phyloP scores from a whole-genome alignment of 352 stramenopile genomes.

The Globisporangium cederbergense region DNA sequence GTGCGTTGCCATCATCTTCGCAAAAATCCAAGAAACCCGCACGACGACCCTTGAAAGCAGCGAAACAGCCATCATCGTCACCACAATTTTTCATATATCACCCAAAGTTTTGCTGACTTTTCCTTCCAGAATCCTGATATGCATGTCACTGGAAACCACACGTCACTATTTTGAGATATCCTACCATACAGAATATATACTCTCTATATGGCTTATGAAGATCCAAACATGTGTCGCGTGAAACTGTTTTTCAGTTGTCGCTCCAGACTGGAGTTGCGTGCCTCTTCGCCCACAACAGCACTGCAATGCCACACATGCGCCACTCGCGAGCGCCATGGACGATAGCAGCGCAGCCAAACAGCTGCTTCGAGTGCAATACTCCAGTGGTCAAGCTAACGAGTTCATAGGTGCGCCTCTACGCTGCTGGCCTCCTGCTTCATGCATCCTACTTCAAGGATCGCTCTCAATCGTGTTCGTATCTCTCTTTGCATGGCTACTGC shows the following conservation, averaged over 20 bases:
- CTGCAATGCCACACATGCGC: not conserved
- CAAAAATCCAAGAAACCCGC: not conserved
- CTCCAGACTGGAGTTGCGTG: not conserved
- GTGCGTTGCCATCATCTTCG: not conserved
- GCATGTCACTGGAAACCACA: not conserved
- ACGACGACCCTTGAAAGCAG: not conserved
- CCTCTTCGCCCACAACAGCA: not conserved
- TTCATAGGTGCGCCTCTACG: not conserved
- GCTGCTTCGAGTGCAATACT: not conserved
- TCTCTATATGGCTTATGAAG: not conserved
- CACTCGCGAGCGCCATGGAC: slow-evolving; percentile 1
- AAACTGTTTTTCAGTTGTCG: not conserved
- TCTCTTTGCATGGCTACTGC: not conserved
- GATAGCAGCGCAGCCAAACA: not conserved
- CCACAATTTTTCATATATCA: not conserved
- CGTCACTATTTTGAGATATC: not conserved
- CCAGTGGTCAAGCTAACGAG: not conserved
- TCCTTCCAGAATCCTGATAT: not conserved
- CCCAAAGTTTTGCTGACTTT: not conserved
- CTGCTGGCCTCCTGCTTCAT: not conserved
- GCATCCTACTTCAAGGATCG: not conserved
- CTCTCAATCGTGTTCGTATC: not conserved
- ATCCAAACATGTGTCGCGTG: not conserved
- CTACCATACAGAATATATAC: not conserved
- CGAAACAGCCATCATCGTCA: not conserved